phyloP scores from a whole-genome alignment of 164 flowering plant species.

The Pachysandra terminalis region DNA sequence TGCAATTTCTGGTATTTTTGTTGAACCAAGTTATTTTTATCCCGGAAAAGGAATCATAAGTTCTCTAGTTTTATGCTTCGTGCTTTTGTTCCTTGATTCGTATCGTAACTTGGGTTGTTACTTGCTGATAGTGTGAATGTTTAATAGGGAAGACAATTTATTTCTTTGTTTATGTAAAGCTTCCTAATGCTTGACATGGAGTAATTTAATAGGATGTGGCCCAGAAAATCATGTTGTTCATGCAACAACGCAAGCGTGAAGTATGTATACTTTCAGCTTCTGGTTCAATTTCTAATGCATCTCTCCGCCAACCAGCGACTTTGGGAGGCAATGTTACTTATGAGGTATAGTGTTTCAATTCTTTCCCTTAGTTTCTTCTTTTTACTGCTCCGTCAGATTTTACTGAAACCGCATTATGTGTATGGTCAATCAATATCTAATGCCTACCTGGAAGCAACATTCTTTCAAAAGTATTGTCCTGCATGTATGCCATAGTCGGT shows the following conservation, averaged over 20 bases:
- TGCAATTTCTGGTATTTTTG: too few relatives aligned
- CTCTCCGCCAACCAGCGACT: slow-evolving; percentile 80
- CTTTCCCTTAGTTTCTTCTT: not conserved
- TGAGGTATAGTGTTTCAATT: slow-evolving; percentile 64
- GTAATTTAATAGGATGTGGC: slow-evolving; percentile 58
- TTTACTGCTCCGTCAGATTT: too few relatives aligned
- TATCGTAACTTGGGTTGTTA: not conserved
- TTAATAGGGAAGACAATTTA: not conserved
- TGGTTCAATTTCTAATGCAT: slow-evolving; percentile 76
- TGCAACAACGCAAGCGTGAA: slow-evolving; percentile 77
- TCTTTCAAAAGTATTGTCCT: too few relatives aligned
- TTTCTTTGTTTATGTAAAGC: not conserved
- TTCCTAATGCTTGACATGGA: slow-evolving; percentile 8
- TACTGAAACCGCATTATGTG: too few relatives aligned
- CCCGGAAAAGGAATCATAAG: too few relatives aligned
- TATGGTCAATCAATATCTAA: too few relatives aligned
- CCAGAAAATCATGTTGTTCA: slow-evolving; percentile 72
- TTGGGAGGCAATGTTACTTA: slow-evolving; percentile 73
- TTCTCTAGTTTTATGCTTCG: too few relatives aligned
- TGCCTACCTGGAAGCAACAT: too few relatives aligned
- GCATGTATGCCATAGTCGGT: too few relatives aligned
- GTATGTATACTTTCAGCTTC: slow-evolving; percentile 87
- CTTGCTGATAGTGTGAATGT: not conserved
- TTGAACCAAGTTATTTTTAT: too few relatives aligned
- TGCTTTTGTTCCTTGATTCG: too few relatives aligned